A percentile compares a stretch with the other conserved stretches of the same genome.
Evolutionary conservation across 1,284 basidiomycete genomes (phyloP).

Genomic region (Leccinum ponderosum): DNA sequence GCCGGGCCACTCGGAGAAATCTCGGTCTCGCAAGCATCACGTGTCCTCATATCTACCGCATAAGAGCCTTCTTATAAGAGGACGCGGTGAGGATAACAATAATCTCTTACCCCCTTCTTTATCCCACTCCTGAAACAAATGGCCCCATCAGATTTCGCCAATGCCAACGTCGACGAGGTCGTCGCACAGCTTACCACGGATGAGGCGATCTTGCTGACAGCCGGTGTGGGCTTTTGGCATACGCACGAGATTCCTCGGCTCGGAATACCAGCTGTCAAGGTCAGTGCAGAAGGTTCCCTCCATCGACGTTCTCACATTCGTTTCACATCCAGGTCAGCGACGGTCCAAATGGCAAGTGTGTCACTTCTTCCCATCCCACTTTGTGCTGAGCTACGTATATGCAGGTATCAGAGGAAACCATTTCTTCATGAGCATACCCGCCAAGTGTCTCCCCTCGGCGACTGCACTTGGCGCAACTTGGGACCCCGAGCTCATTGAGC

Average conservation of each 20-base stretch:
- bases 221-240: constrained; percentile 78
- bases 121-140: constrained; percentile 36
- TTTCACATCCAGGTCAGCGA: constrained; percentile 59
- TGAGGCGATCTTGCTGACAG: constrained; percentile 68
- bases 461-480: constrained; percentile 77
- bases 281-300: constrained; percentile 23
- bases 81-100: background rate
- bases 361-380: background rate
- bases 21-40: constrained; percentile 23
- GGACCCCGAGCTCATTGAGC: constrained; percentile 64
- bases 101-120: background rate
- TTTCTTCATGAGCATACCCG: constrained; percentile 65
- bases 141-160: constrained; percentile 68
- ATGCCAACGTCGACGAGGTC: constrained; percentile 58
- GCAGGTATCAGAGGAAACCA: constrained; percentile 53
- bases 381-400: constrained; percentile 1
- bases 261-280: constrained; percentile 72
- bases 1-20: constrained; percentile 16
- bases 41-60: constrained; percentile 8
- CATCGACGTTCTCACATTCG: constrained; percentile 3
- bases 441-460: constrained; percentile 61
- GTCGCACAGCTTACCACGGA: constrained; percentile 68
- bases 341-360: constrained; percentile 62
- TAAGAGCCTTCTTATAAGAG: constrained; percentile 17
- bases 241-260: constrained; percentile 65